phyloP scores from a whole-genome alignment of 1,139 yeast species.

The Blastobotrys aristatus region DNA sequence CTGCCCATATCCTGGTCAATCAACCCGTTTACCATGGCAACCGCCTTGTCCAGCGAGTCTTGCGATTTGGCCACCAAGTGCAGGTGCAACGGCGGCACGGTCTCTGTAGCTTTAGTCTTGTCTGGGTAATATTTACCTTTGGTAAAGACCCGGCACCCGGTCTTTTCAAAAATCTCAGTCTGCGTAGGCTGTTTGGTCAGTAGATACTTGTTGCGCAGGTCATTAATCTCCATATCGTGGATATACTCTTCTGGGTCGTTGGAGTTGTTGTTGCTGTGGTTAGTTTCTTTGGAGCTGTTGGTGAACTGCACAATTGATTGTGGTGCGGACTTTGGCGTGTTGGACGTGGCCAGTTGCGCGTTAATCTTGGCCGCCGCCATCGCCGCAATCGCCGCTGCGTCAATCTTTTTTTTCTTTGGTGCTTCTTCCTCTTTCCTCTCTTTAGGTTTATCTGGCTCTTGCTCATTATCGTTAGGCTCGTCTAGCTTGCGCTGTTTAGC shows the following conservation, averaged over 20 bases:
- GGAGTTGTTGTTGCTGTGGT: background rate
- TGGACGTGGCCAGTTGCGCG: conserved; percentile 25
- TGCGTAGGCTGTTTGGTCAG: conserved; percentile 37
- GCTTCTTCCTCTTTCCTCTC: conserved; percentile 7
- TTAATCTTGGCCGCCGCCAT: conserved; percentile 36
- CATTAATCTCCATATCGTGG: conserved; percentile 36
- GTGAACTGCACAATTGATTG: background rate
- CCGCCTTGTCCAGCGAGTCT: conserved; percentile 32
- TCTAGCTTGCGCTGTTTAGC: no score
- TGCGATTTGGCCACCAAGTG: conserved; percentile 31
- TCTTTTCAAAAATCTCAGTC: conserved; percentile 28
- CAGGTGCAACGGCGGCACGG: conserved; percentile 35
- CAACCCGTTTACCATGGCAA: conserved; percentile 31
- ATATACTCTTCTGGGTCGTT: conserved; percentile 11
- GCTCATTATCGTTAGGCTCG: no score
- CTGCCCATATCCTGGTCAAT: conserved; percentile 34
- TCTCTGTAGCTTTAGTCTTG: conserved; percentile 33
- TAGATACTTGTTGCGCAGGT: conserved; percentile 36
- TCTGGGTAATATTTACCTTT: conserved; percentile 39
- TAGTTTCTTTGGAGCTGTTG: background rate
- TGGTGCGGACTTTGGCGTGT: background rate
- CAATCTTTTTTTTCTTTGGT: conserved; percentile 19
- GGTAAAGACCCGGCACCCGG: conserved; percentile 35
- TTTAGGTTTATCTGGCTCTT: no score
- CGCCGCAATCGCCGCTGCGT: conserved; percentile 30